These are phyloP conservation scores for Trichosporon asahii DNA, from an alignment of 1,284 basidiomycete genomes.

Conservation along the genomic window DNA sequence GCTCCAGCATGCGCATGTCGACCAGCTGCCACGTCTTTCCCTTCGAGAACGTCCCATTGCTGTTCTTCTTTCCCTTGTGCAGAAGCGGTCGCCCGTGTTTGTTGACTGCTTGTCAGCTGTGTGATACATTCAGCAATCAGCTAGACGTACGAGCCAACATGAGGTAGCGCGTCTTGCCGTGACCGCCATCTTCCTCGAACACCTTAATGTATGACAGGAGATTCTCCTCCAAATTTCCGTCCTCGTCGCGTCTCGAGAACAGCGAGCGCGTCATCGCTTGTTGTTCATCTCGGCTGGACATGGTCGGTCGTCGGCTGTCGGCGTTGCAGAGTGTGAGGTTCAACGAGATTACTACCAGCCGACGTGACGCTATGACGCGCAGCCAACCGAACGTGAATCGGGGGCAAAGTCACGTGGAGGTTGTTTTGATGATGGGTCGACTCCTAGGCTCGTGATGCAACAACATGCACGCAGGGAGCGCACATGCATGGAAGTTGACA, in stretches of 20 bases:
- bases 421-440: background rate
- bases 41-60: conserved; percentile 91
- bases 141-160: conserved; percentile 73
- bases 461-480: too few species aligned
- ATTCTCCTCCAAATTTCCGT: conserved; percentile 64
- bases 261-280: conserved; percentile 70
- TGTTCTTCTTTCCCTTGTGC: conserved; percentile 95
- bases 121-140: background rate
- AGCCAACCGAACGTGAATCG: background rate
- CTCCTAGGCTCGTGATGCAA: background rate
- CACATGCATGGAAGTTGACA: background rate
- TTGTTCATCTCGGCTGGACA: conserved; percentile 8
- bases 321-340: background rate
- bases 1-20: conserved; percentile 75
- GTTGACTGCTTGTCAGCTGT: conserved; percentile 56
- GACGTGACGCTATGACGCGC: conserved; percentile 3
- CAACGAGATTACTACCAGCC: background rate
- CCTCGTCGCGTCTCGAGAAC: conserved; percentile 64
- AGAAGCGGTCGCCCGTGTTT: conserved; percentile 66
- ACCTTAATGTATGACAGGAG: conserved; percentile 86
- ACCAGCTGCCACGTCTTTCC: conserved; percentile 93
- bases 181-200: conserved; percentile 68
- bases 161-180: conserved; percentile 75
- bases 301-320: background rate
- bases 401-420: conserved; percentile 6